Conservation (phyloP, 495 filamentous ascomycete genomes). For the Daldinia loculata region DNA sequence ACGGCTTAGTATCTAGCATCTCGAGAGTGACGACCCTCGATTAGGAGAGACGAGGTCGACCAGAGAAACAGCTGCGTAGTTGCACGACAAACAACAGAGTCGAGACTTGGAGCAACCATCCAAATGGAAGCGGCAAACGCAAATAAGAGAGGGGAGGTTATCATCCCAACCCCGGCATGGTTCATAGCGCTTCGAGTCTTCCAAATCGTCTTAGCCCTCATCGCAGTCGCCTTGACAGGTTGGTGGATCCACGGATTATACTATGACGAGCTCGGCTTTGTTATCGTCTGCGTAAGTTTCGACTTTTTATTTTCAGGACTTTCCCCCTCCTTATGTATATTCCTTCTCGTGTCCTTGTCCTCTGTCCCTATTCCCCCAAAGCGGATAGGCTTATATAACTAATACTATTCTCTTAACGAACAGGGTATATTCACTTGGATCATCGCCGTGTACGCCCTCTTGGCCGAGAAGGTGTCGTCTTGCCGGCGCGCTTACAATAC, state of each 20-base stretch:
- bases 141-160: conserved; percentile 32
- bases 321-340: too few relatives aligned
- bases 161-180: conserved; percentile 52
- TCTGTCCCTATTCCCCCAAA: not conserved
- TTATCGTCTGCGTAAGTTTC: conserved; percentile 54
- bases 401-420: conserved; percentile 11
- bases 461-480: conserved; percentile 51
- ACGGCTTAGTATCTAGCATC: not conserved
- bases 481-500: conserved; percentile 54
- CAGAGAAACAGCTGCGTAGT: not conserved
- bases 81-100: not conserved
- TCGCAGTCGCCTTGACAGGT: conserved; percentile 51
- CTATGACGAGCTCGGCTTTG: conserved; percentile 49
- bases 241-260: conserved; percentile 54
- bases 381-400: not conserved
- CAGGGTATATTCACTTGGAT: conserved; percentile 59
- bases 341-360: not conserved
- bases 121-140: conserved; percentile 30
- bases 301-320: not conserved
- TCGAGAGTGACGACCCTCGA: not conserved
- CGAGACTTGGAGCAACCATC: not conserved
- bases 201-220: conserved; percentile 51
- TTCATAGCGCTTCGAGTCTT: conserved; percentile 50
- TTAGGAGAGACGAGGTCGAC: not conserved
- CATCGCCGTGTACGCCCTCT: conserved; percentile 51